Percentiles rank a stretch among this genome's conserved stretches.
Evolutionary conservation across 768 basidiomycete genomes (phyloP).

Genomic region (Gyrodon lividus): DNA sequence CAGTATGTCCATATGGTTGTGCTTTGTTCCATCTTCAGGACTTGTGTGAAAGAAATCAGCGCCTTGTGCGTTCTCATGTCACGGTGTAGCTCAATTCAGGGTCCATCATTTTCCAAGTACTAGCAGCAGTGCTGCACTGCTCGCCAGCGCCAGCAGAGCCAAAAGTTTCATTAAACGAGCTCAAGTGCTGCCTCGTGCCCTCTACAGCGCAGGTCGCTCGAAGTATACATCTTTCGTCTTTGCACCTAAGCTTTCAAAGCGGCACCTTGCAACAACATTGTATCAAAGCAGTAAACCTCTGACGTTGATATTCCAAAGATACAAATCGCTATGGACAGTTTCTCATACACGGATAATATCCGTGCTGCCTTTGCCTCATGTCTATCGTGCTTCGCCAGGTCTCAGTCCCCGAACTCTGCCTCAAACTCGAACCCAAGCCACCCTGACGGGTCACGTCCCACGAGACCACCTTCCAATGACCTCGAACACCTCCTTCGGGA

Average conservation of each 20-base stretch:
- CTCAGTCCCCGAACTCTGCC: conserved; percentile 32
- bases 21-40: too few species aligned
- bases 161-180: background rate
- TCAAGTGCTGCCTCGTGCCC: background rate
- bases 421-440: conserved; percentile 12
- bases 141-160: background rate
- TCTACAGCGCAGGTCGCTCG: background rate
- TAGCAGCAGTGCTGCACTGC: background rate
- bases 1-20: too few species aligned
- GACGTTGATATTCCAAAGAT: background rate
- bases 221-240: background rate
- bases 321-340: conserved; percentile 36
- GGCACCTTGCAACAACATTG: too few species aligned
- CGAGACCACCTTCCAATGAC: conserved; percentile 32
- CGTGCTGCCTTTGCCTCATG: conserved; percentile 60
- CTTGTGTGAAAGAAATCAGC: too few species aligned
- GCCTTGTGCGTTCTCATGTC: too few species aligned
- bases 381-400: conserved; percentile 52
- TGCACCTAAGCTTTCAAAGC: too few species aligned
- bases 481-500: conserved; percentile 52
- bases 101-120: too few species aligned
- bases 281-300: too few species aligned
- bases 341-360: conserved; percentile 64
- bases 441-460: conserved; percentile 32
- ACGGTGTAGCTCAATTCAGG: too few species aligned